These are phyloP conservation scores for Sequoia sempervirens DNA, from an alignment of 75 land plant genomes.

Conservation along the genomic window DNA sequence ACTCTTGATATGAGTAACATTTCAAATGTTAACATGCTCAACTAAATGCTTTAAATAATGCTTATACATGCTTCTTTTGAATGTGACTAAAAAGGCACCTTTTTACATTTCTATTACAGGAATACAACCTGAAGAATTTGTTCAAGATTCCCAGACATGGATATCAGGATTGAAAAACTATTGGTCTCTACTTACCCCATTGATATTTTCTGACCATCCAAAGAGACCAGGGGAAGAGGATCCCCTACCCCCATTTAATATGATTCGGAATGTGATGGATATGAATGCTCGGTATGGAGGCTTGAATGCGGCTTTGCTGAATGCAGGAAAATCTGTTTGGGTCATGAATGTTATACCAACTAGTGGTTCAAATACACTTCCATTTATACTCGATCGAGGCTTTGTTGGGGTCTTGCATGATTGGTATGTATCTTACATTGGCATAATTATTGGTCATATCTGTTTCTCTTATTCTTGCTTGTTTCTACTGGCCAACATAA, in stretches of 20 bases:
- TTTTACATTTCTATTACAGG: constrained; percentile 31
- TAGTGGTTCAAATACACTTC: constrained; percentile 45
- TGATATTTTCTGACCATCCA: constrained; percentile 93
- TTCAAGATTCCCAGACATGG: constrained; percentile 55
- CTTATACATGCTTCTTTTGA: neutral
- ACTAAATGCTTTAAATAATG: neutral
- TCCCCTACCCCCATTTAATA: constrained; percentile 75
- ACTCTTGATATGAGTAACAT: neutral
- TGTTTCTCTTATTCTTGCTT: neutral
- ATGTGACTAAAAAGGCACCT: neutral
- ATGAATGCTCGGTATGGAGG: constrained; percentile 90
- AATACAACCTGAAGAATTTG: constrained; percentile 52
- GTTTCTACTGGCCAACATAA: neutral
- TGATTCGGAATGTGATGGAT: constrained; percentile 90
- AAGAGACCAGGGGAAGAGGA: constrained; percentile 92
- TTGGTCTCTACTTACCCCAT: constrained; percentile 88
- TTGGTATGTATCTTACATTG: constrained; percentile 47
- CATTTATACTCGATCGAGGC: constrained; percentile 64
- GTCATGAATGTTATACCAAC: constrained; percentile 89
- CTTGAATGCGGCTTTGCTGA: constrained; percentile 77
- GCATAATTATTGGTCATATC: neutral
- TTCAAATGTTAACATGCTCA: neutral
- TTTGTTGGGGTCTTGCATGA: constrained; percentile 81
- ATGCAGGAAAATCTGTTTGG: constrained; percentile 73
- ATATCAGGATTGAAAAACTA: constrained; percentile 45